Evolutionary conservation across 1,139 yeast genomes (phyloP), one percentile per base, ranked within the genome.

Genomic region (Hanseniaspora uvarum): DNA sequence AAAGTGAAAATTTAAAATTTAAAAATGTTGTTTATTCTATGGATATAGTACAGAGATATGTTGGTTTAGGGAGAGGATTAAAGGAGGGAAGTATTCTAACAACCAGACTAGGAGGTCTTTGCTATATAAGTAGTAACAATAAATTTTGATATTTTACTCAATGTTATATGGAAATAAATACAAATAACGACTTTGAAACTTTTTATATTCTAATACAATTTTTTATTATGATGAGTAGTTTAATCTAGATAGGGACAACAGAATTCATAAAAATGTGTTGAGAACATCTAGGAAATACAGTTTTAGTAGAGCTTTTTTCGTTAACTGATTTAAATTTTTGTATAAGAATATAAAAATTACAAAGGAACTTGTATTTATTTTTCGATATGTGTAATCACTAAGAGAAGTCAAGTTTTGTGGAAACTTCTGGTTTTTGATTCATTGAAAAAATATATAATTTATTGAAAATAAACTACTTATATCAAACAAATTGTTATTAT

Each of bases 201-300:
- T 28, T 4, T 28, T 3, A 3, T 12, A 31, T 31, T 11, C 34
- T 31, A 12, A 31, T 8, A 5, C 34, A 31, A 31, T 11, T 5
- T 14, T 31, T 31, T 31, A 31, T 31, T 31, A 31, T 46, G 55
- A 53, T 53, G 56, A 53, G 53, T 44, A 45, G 21, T 51, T 43
- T 51, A 51, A 44, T 51, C 53, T 49, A 47, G 56, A 53, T 53
- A 53, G 56, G 56, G 56, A 53, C 56, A 53, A 53, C 56, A 44
- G 56, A 53, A 43, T 53, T 46, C 52, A 41, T 48, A 48, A 44
- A 44, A 44, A 46, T 34, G 46, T 47, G 53, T 49, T 49, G 53
- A 49, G 53, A 49, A 49, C 53, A 49, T 49, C 53, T 49, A 48
- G 56, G 50, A 53, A 48, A 53, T 50, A 24, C 53, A 44, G 52